Evolutionary conservation across 345 rosid species (phyloP), one percentile per base, ranked within the genome.

Genomic region (Kandelia obovata): DNA sequence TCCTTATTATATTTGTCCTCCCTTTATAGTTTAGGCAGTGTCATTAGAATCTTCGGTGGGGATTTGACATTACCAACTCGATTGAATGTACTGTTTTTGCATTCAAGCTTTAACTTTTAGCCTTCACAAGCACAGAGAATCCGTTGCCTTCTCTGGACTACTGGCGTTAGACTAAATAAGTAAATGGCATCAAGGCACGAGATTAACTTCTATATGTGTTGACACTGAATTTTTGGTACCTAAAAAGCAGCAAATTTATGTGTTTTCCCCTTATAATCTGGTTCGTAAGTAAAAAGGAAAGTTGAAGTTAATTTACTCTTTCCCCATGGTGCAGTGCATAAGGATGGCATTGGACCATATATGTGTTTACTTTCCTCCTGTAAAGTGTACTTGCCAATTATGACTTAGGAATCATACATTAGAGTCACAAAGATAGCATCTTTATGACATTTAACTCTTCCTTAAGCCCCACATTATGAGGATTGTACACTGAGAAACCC

Each of bases 341-440:
- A 70, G 70, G 68, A 80, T 73, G 43, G 62, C 25, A 23, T 68
- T 65, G 71, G 73, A 66, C 73, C 73, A 30, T 55, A 31, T 46
- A 28, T 4, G 46, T 61, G 57, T 65, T 57, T 51, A 62, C 66
- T 47, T 64, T 62, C 10, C 67, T 46, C 28, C 55, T 56, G 56
- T 64, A 5, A 39, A n/a, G 47, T 43, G 69, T 32, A 5, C 49
- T 43, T 3, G 19, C 17, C 49, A 13, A 43, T 43, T 43, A 3
- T 43, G 17, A 43, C 49, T 43, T 43, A 3, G 13, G 5, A 43
- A 13, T 13, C 19, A 13, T 13, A 13, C 0, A 16, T 43, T 43
- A 43, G 49, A 43, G 17, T 11, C 5, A 3, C 1, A 19, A 43
- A 43, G 16, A 43, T 11, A 11, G 49, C 49, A 43, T 43, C 4